Conservation (phyloP, 805 yeast species). For the Torulaspora maleeae region DNA sequence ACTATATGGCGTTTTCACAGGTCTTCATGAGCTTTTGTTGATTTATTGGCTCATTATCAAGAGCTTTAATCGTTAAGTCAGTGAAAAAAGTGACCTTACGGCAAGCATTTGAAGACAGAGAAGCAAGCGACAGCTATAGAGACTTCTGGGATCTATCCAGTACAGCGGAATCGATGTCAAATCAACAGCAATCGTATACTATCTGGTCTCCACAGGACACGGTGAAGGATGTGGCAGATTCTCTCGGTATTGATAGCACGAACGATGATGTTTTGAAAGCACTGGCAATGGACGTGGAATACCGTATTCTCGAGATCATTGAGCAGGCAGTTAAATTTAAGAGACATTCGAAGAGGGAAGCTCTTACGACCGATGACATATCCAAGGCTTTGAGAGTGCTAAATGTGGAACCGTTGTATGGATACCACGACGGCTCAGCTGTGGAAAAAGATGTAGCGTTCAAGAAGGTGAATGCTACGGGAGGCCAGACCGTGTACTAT, state of each 20-base stretch:
- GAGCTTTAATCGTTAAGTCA: background rate
- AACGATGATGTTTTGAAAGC: slow-evolving; percentile 93
- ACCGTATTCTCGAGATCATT: slow-evolving; percentile 87
- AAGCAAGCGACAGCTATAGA: background rate
- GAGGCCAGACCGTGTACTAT: slow-evolving; percentile 90
- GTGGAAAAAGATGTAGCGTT: slow-evolving; percentile 60
- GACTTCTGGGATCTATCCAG: background rate
- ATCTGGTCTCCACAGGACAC: slow-evolving; percentile 98
- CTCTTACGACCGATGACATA: slow-evolving; percentile 75
- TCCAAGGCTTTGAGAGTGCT: slow-evolving; percentile 75
- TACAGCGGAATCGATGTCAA: slow-evolving; percentile 15
- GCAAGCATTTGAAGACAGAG: background rate
- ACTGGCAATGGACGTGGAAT: slow-evolving; percentile 98
- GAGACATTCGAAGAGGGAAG: slow-evolving; percentile 85
- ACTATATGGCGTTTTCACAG: background rate
- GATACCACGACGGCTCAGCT: slow-evolving; percentile 53
- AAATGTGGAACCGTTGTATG: slow-evolving; percentile 91
- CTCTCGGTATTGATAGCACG: slow-evolving; percentile 69
- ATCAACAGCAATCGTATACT: slow-evolving; percentile 59
- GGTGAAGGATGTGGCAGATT: slow-evolving; percentile 92
- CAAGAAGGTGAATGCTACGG: slow-evolving; percentile 81
- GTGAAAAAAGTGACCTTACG: background rate
- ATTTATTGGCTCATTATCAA: background rate
- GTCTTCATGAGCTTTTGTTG: background rate
- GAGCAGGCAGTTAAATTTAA: slow-evolving; percentile 95